A percentile compares a stretch with the other conserved stretches of the same genome.
These are phyloP conservation scores for Suhomyces atakaporum DNA, from an alignment of 1,139 yeast genomes.

Conservation along the genomic window DNA sequence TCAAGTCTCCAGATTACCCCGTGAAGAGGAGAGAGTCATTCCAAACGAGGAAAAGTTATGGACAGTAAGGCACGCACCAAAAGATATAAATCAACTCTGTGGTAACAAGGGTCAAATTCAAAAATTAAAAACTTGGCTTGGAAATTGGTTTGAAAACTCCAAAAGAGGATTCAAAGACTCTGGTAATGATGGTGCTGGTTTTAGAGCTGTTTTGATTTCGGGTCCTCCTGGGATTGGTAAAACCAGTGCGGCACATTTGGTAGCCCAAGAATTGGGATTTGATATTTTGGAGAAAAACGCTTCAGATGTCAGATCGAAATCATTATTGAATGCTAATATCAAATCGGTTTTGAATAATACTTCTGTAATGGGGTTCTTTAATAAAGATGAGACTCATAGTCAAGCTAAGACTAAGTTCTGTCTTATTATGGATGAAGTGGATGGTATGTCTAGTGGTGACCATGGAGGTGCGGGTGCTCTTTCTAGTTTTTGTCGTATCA, in stretches of 20 bases:
- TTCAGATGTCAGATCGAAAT: slow-evolving; percentile 87
- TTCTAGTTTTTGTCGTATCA: slow-evolving; percentile 81
- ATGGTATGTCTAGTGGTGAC: slow-evolving; percentile 99
- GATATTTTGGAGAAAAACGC: slow-evolving; percentile 79
- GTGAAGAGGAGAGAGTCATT: slow-evolving; percentile 28
- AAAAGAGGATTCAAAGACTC: slow-evolving; percentile 57
- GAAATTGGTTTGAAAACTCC: slow-evolving; percentile 68
- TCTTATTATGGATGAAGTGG: slow-evolving; percentile 97
- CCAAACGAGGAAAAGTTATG: slow-evolving; percentile 66
- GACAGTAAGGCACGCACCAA: slow-evolving; percentile 95
- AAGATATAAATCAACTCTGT: slow-evolving; percentile 70
- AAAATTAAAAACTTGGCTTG: slow-evolving; percentile 70
- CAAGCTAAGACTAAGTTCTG: slow-evolving; percentile 58
- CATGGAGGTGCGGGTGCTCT: slow-evolving; percentile 98
- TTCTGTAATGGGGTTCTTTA: slow-evolving; percentile 79
- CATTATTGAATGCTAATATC: slow-evolving; percentile 64
- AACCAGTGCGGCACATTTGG: slow-evolving; percentile 76
- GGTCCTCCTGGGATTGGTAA: slow-evolving; percentile 89
- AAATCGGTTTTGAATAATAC: slow-evolving; percentile 77
- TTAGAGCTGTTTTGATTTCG: slow-evolving; percentile 79
- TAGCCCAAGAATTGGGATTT: slow-evolving; percentile 67
- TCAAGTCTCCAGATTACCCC: slow-evolving; percentile 14
- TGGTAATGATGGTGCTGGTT: slow-evolving; percentile 65
- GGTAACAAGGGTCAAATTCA: slow-evolving; percentile 83
- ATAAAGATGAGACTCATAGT: slow-evolving; percentile 24